Conservation (phyloP, 1,284 basidiomycete genomes). For the Cutaneotrichosporon daszewskae region DNA sequence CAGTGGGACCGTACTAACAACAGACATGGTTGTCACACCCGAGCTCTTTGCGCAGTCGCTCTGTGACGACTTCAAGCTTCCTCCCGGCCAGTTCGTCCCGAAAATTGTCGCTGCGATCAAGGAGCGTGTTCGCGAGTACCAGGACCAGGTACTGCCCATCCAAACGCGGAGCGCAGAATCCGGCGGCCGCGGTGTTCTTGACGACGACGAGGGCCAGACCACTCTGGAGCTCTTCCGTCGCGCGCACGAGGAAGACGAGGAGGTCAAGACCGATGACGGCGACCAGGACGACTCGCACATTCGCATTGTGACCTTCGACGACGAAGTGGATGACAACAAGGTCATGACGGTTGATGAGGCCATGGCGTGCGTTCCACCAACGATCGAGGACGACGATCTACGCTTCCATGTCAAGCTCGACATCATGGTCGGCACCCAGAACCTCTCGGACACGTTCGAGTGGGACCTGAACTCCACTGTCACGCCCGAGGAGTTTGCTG, state of each 20-base stretch:
- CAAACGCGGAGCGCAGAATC: conserved; percentile 1
- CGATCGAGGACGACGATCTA: conserved; percentile 62
- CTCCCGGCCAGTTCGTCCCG: conserved; percentile 59
- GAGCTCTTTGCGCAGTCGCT: conserved; percentile 84
- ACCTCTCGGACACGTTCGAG: conserved; percentile 95
- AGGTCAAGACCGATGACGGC: conserved; percentile 32
- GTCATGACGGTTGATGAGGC: conserved; percentile 44
- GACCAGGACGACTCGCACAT: conserved; percentile 21
- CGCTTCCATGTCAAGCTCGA: conserved; percentile 90
- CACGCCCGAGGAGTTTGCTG: conserved; percentile 88
- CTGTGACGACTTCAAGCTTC: conserved; percentile 84
- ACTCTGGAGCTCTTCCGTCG: conserved; percentile 28
- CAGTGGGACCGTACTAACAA: neutral
- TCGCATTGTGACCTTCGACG: conserved; percentile 23
- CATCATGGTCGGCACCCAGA: conserved; percentile 88
- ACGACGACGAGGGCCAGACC: conserved; percentile 24
- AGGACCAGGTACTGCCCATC: conserved; percentile 38
- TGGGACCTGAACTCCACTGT: conserved; percentile 84
- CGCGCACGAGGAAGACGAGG: conserved; percentile 22
- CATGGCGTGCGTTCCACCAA: conserved; percentile 24
- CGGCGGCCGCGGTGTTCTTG: conserved; percentile 23
- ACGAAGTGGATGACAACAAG: conserved; percentile 30
- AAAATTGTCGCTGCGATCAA: conserved; percentile 78
- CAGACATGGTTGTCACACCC: conserved; percentile 81
- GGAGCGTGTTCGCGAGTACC: conserved; percentile 68